Conservation (phyloP, 345 rosid genomes). For the Mangifera indica region DNA sequence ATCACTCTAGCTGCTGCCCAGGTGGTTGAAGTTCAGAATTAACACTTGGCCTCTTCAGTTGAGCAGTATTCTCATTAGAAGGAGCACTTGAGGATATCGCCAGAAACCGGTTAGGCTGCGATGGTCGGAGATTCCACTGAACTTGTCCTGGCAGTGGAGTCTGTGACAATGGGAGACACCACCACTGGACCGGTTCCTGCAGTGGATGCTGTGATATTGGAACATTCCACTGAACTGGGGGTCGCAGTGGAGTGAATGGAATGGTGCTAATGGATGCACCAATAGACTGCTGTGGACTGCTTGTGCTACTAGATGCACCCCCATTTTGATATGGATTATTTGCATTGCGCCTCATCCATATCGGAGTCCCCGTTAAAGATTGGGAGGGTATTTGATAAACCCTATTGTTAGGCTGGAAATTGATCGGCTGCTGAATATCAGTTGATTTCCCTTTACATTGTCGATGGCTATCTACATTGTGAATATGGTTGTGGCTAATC, state of each 20-base stretch:
- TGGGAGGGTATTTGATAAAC: neutral
- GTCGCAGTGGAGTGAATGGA: neutral
- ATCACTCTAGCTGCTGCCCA: too few relatives aligned
- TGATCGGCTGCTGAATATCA: neutral
- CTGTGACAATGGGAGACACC: neutral
- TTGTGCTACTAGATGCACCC: neutral
- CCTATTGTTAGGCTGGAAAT: neutral
- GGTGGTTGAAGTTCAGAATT: too few relatives aligned
- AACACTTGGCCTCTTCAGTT: too few relatives aligned
- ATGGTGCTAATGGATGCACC: too few relatives aligned
- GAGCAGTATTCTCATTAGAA: too few relatives aligned
- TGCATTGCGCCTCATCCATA: neutral
- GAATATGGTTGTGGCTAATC: neutral
- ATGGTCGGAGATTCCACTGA: neutral
- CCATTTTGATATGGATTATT: neutral
- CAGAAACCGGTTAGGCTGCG: too few relatives aligned
- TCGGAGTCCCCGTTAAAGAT: neutral
- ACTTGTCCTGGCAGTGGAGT: neutral
- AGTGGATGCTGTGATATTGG: neutral
- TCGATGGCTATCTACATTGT: neutral
- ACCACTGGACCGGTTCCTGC: neutral
- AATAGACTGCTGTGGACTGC: too few relatives aligned
- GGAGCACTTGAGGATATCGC: too few relatives aligned
- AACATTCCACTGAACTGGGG: neutral
- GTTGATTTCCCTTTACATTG: neutral